phyloP scores from a whole-genome alignment of 148 eudicot species.

The Spergularia marina region DNA sequence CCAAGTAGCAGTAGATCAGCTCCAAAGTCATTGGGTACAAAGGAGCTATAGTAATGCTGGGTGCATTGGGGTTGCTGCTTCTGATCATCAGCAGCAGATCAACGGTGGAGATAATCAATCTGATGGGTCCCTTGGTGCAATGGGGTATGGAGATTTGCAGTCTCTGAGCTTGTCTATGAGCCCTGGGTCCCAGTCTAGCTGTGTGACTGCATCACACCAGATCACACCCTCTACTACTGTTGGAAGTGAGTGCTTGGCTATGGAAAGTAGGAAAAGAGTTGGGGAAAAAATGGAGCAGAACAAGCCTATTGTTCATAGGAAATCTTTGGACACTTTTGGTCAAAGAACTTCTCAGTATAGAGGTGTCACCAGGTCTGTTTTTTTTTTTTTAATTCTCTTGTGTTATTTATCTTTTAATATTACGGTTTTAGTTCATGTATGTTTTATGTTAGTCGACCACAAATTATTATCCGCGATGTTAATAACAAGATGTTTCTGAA shows the following conservation, averaged over 20 bases:
- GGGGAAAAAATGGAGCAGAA: slow-evolving; percentile 44
- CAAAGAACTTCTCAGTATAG: slow-evolving; percentile 96
- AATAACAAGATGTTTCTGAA: not conserved
- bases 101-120: slow-evolving; percentile 25
- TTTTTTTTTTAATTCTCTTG: not conserved
- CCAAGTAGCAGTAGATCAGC: slow-evolving; percentile 17
- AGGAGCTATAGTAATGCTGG: slow-evolving; percentile 29
- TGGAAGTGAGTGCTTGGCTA: slow-evolving; percentile 36
- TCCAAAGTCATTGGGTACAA: slow-evolving; percentile 53
- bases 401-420: not conserved
- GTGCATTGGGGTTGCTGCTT: slow-evolving; percentile 4
- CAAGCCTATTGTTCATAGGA: slow-evolving; percentile 83
- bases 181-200: slow-evolving; percentile 92
- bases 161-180: slow-evolving; percentile 81
- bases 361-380: slow-evolving; percentile 82
- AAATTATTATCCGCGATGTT: no score
- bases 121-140: slow-evolving; percentile 32
- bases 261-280: slow-evolving; percentile 56
- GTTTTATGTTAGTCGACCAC: no score
- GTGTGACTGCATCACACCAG: slow-evolving; percentile 68
- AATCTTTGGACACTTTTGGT: slow-evolving; percentile 92
- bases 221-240: slow-evolving; percentile 28
- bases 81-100: slow-evolving; percentile 20
- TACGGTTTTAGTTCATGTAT: no score
- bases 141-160: slow-evolving; percentile 68